Percentiles rank a stretch among this genome's conserved stretches.
Conservation (phyloP, 1,284 basidiomycete genomes). For the Sparassis latifolia region DNA sequence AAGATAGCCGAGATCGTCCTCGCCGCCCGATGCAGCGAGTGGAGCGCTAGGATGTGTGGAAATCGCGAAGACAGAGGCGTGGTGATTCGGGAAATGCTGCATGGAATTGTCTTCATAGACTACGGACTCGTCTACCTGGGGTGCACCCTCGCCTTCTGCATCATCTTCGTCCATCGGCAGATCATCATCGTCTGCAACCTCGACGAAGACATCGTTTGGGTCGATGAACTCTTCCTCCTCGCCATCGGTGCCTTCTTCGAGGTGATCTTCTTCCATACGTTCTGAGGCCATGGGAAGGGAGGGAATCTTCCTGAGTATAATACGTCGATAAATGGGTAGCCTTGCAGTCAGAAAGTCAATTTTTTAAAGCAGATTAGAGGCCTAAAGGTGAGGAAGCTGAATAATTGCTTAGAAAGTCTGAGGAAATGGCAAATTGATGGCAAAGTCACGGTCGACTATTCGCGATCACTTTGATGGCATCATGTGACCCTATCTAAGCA, state of each 20-base stretch:
- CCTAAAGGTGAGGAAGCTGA: background rate
- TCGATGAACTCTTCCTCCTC: slow-evolving; percentile 48
- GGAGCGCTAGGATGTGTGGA: slow-evolving; percentile 82
- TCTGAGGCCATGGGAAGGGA: slow-evolving; percentile 15
- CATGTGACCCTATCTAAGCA: no score
- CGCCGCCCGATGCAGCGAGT: slow-evolving; percentile 87
- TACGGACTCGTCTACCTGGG: slow-evolving; percentile 29
- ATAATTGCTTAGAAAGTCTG: no score
- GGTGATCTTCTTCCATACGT: slow-evolving; percentile 31
- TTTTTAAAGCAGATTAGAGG: no score
- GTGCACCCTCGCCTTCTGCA: slow-evolving; percentile 32
- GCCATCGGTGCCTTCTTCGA: slow-evolving; percentile 28
- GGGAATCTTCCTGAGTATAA: background rate
- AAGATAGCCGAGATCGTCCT: slow-evolving; percentile 93
- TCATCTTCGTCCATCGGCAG: slow-evolving; percentile 73
- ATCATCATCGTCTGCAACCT: slow-evolving; percentile 65
- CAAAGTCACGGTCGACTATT: no score
- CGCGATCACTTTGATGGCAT: no score
- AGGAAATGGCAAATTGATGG: no score
- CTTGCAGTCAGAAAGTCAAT: no score
- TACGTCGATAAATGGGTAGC: background rate
- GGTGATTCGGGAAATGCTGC: slow-evolving; percentile 58
- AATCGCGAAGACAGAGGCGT: slow-evolving; percentile 81
- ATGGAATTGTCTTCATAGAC: slow-evolving; percentile 58
- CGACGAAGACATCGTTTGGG: slow-evolving; percentile 54